Evolutionary conservation across 805 yeast genomes (phyloP).

Genomic region (Yarrowia sp.): DNA sequence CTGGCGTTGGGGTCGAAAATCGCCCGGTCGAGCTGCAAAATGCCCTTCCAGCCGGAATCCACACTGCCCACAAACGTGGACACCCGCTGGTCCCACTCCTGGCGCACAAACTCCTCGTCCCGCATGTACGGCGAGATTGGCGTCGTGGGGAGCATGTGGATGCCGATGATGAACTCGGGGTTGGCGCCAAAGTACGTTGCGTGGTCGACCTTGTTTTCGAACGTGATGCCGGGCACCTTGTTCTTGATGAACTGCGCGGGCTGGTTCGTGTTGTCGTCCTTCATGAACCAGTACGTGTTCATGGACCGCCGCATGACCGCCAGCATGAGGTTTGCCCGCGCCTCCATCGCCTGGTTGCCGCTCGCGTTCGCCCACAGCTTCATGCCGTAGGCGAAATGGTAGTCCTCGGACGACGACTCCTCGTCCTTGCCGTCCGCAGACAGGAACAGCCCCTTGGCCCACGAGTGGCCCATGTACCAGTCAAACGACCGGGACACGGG

Average conservation of each 20-base stretch:
- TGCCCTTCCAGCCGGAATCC: slow-evolving; percentile 65
- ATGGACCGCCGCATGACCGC: slow-evolving; percentile 62
- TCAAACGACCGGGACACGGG: slow-evolving; percentile 73
- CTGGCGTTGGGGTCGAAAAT: slow-evolving; percentile 70
- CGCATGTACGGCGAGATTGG: slow-evolving; percentile 67
- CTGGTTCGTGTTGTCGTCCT: slow-evolving; percentile 57
- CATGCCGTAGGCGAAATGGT: slow-evolving; percentile 70
- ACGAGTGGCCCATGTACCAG: slow-evolving; percentile 76
- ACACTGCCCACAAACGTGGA: slow-evolving; percentile 53
- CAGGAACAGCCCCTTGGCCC: slow-evolving; percentile 73
- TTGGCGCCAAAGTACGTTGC: slow-evolving; percentile 72
- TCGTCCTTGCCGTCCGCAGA: slow-evolving; percentile 74
- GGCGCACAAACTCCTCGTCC: slow-evolving; percentile 56
- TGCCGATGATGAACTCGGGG: slow-evolving; percentile 73
- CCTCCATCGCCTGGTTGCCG: slow-evolving; percentile 60
- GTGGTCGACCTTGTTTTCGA: slow-evolving; percentile 75
- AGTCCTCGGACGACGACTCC: slow-evolving; percentile 75
- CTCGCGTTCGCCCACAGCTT: slow-evolving; percentile 70
- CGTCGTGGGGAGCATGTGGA: slow-evolving; percentile 77
- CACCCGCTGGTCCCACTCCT: slow-evolving; percentile 66
- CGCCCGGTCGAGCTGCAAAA: slow-evolving; percentile 74
- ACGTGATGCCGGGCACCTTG: slow-evolving; percentile 71
- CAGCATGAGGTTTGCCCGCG: slow-evolving; percentile 65
- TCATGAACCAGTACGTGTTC: slow-evolving; percentile 62
- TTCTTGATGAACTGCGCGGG: slow-evolving; percentile 62